Percentiles rank a stretch among this genome's conserved stretches.
phyloP scores from a whole-genome alignment of 306 rosid species.

The Canavalia gladiata region DNA sequence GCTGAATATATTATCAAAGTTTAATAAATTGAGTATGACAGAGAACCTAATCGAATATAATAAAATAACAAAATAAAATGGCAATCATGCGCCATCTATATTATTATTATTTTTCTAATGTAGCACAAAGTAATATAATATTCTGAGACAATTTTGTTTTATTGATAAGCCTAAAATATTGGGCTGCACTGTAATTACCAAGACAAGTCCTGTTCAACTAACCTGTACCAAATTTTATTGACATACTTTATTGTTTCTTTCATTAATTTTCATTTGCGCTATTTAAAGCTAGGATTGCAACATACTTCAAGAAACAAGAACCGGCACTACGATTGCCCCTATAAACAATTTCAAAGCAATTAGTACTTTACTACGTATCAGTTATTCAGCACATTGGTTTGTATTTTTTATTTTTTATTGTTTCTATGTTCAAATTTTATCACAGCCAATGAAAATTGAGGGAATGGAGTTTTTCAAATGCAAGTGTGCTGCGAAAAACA shows the following conservation, averaged over 20 bases:
- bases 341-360: not conserved
- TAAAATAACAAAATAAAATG: not conserved
- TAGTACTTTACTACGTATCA: not conserved
- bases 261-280: not conserved
- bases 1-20: not conserved
- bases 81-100: not conserved
- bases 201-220: not conserved
- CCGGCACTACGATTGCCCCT: not conserved
- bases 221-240: not conserved
- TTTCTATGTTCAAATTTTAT: not conserved
- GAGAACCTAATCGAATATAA: constrained; percentile 26
- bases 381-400: too few species aligned
- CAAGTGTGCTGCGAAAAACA: constrained; percentile 44
- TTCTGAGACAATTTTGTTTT: not conserved
- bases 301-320: not conserved
- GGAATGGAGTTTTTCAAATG: constrained; percentile 39
- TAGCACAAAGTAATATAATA: not conserved
- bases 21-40: not conserved
- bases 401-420: not conserved
- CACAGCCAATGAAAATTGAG: constrained; percentile 40
- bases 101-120: not conserved
- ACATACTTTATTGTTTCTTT: not conserved
- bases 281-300: not conserved
- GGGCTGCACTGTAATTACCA: constrained; percentile 18
- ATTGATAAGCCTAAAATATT: too few species aligned